Evolutionary conservation across 768 basidiomycete species (phyloP).

Genomic region (Hypholoma fasciculare): DNA sequence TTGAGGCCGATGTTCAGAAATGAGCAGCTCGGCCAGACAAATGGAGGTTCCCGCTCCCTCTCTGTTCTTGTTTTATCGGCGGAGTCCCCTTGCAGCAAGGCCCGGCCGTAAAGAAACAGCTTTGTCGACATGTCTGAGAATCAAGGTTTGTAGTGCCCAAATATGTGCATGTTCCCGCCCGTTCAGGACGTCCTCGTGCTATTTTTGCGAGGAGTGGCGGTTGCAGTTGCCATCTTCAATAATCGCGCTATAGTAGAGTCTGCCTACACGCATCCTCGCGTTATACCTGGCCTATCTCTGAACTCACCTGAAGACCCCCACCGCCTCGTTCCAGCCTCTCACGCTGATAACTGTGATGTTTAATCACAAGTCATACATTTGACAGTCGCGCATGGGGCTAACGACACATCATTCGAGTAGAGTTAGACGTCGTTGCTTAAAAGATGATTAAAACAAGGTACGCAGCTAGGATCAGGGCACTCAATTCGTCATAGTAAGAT

Average conservation of each 20-base stretch:
- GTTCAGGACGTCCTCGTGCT: background rate
- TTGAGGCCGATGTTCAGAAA: too few relatives aligned
- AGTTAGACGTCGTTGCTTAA: too few relatives aligned
- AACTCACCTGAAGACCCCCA: too few relatives aligned
- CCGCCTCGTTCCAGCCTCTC: slow-evolving; percentile 4
- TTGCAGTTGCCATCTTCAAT: too few relatives aligned
- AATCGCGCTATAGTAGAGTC: too few relatives aligned
- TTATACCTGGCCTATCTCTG: too few relatives aligned
- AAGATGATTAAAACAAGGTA: too few relatives aligned
- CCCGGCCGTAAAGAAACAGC: background rate
- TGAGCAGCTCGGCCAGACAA: background rate
- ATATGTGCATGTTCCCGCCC: background rate
- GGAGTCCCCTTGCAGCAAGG: background rate
- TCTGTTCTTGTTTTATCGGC: background rate
- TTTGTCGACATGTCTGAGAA: background rate
- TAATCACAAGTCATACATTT: slow-evolving; percentile 11
- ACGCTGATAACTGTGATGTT: slow-evolving; percentile 17
- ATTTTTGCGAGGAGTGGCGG: too few relatives aligned
- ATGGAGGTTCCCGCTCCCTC: background rate
- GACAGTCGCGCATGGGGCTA: slow-evolving; percentile 14
- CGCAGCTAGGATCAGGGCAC: too few relatives aligned
- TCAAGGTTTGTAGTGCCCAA: background rate
- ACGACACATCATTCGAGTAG: background rate
- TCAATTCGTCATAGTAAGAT: background rate
- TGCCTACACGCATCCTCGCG: too few relatives aligned